phyloP scores from a whole-genome alignment of 208 protist species.

The Spironucleus salmonicida region DNA sequence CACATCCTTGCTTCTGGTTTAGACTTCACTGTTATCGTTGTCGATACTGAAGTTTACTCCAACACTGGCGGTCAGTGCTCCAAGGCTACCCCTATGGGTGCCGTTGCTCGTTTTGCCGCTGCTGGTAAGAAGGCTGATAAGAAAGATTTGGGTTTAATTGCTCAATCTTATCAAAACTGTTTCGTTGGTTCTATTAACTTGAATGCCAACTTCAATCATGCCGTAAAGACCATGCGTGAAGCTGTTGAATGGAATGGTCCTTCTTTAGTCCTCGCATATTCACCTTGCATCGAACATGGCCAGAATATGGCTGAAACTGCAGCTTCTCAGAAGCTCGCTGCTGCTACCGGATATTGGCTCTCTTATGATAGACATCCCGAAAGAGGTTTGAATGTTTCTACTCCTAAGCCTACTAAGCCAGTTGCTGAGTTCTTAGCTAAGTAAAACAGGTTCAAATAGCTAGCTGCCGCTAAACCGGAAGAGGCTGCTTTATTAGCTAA shows the following conservation, averaged over 20 bases:
- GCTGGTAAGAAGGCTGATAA: constrained; percentile 43
- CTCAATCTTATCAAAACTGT: constrained; percentile 40
- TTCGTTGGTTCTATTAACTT: constrained; percentile 48
- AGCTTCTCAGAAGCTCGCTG: constrained; percentile 40
- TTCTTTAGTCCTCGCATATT: constrained; percentile 47
- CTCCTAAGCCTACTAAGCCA: background rate
- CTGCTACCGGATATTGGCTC: constrained; percentile 46
- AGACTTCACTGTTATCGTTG: constrained; percentile 40
- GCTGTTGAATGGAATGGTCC: constrained; percentile 47
- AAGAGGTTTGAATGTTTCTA: background rate
- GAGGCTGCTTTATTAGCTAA: background rate
- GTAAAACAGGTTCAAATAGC: constrained; percentile 26
- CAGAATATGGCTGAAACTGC: constrained; percentile 20
- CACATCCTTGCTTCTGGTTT: constrained; percentile 43
- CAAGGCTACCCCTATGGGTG: constrained; percentile 45
- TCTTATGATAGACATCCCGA: constrained; percentile 2
- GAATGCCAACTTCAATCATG: constrained; percentile 35
- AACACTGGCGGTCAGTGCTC: constrained; percentile 53
- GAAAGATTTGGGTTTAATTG: constrained; percentile 48
- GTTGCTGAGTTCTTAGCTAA: constrained; percentile 17
- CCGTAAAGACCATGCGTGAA: constrained; percentile 40
- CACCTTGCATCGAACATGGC: constrained; percentile 47
- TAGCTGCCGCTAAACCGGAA: background rate
- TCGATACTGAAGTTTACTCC: constrained; percentile 55
- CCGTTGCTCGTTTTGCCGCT: constrained; percentile 43